Evolutionary conservation across 2,329 filamentous ascomycete species (phyloP).

Genomic region (Ophiosphaerella herpotricha): DNA sequence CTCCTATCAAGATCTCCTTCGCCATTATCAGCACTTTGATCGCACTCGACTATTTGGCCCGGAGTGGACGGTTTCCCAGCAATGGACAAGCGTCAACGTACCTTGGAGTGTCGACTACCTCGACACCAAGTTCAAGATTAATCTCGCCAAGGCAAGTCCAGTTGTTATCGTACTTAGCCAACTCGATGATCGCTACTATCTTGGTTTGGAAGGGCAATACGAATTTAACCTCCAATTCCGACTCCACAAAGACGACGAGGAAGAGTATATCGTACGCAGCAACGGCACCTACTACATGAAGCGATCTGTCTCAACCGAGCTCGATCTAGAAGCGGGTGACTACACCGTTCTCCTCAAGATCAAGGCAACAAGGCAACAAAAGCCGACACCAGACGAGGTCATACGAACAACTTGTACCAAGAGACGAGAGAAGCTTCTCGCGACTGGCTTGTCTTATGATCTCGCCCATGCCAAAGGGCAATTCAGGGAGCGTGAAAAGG

Average conservation of each 20-base stretch:
- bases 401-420: conserved; percentile 67
- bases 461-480: conserved; percentile 70
- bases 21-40: conserved; percentile 64
- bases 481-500: conserved; percentile 57
- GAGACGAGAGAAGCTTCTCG: conserved; percentile 72
- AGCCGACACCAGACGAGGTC: conserved; percentile 67
- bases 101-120: conserved; percentile 66
- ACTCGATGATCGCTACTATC: conserved; percentile 65
- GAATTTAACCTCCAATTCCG: conserved; percentile 63
- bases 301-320: conserved; percentile 76
- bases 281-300: conserved; percentile 65
- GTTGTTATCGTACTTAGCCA: conserved; percentile 65
- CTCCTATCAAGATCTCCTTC: conserved; percentile 62
- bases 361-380: conserved; percentile 63
- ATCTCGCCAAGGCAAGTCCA: conserved; percentile 56
- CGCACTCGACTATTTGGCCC: conserved; percentile 64
- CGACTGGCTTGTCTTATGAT: conserved; percentile 72
- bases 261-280: conserved; percentile 63
- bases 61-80: conserved; percentile 65
- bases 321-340: conserved; percentile 72
- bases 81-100: conserved; percentile 64
- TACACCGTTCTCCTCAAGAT: conserved; percentile 80
- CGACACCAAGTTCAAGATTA: conserved; percentile 63
- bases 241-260: conserved; percentile 62
- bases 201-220: conserved; percentile 62